phyloP scores from a whole-genome alignment of 179 eudicot species.

The Actinidia polygama region DNA sequence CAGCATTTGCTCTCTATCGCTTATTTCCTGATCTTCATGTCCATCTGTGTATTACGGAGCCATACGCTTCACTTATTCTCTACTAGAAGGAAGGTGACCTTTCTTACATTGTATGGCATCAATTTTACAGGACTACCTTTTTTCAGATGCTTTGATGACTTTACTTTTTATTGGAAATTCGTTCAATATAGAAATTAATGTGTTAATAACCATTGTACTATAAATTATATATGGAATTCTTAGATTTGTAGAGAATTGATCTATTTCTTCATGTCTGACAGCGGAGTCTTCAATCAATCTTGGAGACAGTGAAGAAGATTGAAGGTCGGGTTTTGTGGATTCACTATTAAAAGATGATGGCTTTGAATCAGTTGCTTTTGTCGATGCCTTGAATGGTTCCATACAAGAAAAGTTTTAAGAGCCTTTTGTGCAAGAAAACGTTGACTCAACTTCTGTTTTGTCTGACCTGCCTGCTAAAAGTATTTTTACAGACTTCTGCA shows the following conservation, averaged over 20 bases:
- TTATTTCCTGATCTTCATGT: constrained; percentile 91
- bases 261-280: constrained; percentile 34
- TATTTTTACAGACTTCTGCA: constrained; percentile 24
- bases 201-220: background rate
- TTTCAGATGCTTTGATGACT: background rate
- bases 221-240: background rate
- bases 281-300: constrained; percentile 55
- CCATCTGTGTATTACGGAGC: constrained; percentile 71
- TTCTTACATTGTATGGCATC: constrained; percentile 5
- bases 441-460: constrained; percentile 24
- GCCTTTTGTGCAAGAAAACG: constrained; percentile 30
- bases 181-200: background rate
- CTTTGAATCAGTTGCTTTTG: constrained; percentile 34
- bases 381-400: constrained; percentile 32
- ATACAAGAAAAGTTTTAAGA: constrained; percentile 34
- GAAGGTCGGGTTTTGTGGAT: constrained; percentile 81
- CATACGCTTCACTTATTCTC: constrained; percentile 66
- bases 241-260: background rate
- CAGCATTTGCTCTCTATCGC: constrained; percentile 80
- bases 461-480: constrained; percentile 47
- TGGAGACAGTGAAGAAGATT: constrained; percentile 55
- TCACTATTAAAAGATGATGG: constrained; percentile 53
- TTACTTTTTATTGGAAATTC: constrained; percentile 1
- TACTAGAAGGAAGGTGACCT: constrained; percentile 83
- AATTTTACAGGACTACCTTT: background rate